phyloP scores from a whole-genome alignment of 139 green algal genomes.

The Picochlorum sp. region DNA sequence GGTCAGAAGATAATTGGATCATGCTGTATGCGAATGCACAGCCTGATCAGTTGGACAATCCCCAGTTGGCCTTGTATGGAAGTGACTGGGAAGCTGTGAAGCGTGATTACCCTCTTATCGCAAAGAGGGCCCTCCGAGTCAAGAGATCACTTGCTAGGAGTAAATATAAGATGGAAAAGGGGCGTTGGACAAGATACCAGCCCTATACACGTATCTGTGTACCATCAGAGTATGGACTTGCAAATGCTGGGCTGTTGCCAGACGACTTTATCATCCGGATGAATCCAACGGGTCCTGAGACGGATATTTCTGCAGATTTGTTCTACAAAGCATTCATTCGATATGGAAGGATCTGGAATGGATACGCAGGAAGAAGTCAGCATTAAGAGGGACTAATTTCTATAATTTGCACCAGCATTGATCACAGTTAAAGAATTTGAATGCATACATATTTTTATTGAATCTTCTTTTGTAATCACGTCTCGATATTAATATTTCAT shows the following conservation, averaged over 20 bases:
- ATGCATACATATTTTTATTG: not conserved
- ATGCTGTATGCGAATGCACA: not conserved
- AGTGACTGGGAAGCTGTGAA: conserved; percentile 1
- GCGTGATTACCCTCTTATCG: not conserved
- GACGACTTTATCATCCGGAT: conserved; percentile 1
- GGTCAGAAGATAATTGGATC: conserved; percentile 1
- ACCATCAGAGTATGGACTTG: not conserved
- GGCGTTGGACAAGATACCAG: not conserved
- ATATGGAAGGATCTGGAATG: conserved; percentile 3
- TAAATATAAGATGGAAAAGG: conserved; percentile 1
- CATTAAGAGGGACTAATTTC: not conserved
- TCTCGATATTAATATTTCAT: conserved; percentile 1
- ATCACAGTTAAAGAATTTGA: not conserved
- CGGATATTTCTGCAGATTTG: not conserved
- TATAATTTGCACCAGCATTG: not conserved
- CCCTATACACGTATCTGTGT: not conserved
- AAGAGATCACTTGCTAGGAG: not conserved
- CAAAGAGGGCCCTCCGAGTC: not conserved
- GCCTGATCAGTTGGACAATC: conserved; percentile 1
- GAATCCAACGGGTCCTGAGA: not conserved
- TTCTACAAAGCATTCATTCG: conserved; percentile 3
- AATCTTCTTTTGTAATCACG: not conserved
- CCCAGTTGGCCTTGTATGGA: not conserved
- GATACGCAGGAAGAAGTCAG: not conserved
- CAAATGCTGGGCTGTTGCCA: conserved; percentile 2